These are phyloP conservation scores for Strobilomyces echinocephalus DNA, from an alignment of 768 basidiomycete genomes.

Conservation along the genomic window DNA sequence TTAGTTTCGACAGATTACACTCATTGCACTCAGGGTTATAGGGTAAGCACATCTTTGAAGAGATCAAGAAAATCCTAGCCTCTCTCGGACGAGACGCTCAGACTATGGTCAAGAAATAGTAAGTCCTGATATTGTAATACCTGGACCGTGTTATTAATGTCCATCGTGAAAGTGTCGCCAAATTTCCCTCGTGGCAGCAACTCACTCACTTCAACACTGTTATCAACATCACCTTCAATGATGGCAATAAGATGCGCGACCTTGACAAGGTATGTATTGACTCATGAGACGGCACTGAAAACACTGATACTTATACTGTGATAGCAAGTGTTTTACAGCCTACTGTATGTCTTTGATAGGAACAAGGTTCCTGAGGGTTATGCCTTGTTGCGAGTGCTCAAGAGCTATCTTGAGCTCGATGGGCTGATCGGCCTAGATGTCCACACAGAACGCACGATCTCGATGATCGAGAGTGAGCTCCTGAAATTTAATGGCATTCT, in stretches of 20 bases:
- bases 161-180: constrained; percentile 18
- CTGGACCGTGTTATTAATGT: background rate
- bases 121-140: background rate
- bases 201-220: constrained; percentile 31
- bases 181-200: constrained; percentile 32
- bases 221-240: constrained; percentile 27
- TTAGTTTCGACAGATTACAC: constrained; percentile 40
- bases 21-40: constrained; percentile 30
- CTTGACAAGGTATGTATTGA: constrained; percentile 35
- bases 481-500: background rate
- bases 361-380: background rate
- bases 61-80: constrained; percentile 22
- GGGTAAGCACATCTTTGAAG: constrained; percentile 29
- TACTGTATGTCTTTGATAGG: background rate
- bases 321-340: background rate
- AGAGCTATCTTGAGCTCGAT: background rate
- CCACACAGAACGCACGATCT: background rate
- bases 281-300: too few species aligned
- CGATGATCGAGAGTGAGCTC: background rate
- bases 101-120: constrained; percentile 22
- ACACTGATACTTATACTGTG: background rate
- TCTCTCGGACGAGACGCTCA: constrained; percentile 7
- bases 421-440: background rate
- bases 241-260: constrained; percentile 35
- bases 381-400: background rate